These are phyloP conservation scores for Sporothrix protearum DNA, from an alignment of 2,329 filamentous ascomycete genomes.

Conservation along the genomic window DNA sequence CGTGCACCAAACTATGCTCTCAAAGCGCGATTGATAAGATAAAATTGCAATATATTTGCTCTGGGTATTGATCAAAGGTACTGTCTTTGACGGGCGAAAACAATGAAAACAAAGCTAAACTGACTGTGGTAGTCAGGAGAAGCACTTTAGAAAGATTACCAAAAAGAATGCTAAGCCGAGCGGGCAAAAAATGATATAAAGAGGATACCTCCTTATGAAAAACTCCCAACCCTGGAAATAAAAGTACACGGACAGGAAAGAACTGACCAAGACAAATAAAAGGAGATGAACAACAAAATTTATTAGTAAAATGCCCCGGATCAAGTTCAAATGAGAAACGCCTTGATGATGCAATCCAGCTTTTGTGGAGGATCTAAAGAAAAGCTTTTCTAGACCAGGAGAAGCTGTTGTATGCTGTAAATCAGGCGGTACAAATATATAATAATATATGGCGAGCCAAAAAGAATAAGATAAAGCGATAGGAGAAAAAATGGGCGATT, in stretches of 20 bases:
- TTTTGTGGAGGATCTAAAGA: neutral
- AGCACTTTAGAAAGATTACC: too few relatives aligned
- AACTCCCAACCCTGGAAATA: conserved; percentile 1
- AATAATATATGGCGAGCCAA: neutral
- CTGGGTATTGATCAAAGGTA: conserved; percentile 12
- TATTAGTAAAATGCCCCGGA: neutral
- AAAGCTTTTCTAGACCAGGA: conserved; percentile 5
- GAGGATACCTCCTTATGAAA: neutral
- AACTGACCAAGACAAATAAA: neutral
- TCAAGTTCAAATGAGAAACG: neutral
- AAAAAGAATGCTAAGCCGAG: neutral
- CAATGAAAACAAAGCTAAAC: neutral
- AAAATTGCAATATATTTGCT: neutral
- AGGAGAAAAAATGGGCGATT: neutral
- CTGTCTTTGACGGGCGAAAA: conserved; percentile 9
- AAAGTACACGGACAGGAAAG: neutral
- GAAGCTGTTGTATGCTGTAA: neutral
- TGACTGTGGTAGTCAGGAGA: neutral
- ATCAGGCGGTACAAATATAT: conserved; percentile 1
- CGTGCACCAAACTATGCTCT: neutral
- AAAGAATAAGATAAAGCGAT: neutral
- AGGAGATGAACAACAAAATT: neutral
- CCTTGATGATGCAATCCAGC: conserved; percentile 18
- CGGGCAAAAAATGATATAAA: neutral
- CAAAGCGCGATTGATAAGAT: neutral